Percentiles rank a stretch among this genome's conserved stretches.
Conservation (phyloP, 1,284 basidiomycete species). For the Microstroma glucosiphilum region DNA sequence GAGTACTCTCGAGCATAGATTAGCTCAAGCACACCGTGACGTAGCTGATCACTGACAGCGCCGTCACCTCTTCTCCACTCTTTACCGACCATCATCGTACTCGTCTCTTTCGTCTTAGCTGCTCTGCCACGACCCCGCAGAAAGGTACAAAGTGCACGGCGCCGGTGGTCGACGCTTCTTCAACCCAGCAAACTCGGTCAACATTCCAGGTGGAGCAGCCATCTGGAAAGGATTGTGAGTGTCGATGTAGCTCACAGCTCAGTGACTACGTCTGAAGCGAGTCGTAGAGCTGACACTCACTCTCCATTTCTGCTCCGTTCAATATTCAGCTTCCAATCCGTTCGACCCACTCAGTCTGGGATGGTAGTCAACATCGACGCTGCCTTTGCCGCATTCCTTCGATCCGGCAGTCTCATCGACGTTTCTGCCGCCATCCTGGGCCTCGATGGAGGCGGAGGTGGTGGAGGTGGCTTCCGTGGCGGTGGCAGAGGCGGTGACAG, state of each 20-base stretch:
- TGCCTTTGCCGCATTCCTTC: constrained; percentile 30
- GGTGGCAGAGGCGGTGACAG: constrained; percentile 24
- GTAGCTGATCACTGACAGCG: constrained; percentile 10
- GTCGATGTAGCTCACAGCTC: neutral
- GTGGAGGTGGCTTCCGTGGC: constrained; percentile 12
- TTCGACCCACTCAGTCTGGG: constrained; percentile 27
- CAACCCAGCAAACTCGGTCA: constrained; percentile 17
- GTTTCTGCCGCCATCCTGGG: constrained; percentile 25
- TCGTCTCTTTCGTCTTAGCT: no score
- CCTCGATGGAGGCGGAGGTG: constrained; percentile 20
- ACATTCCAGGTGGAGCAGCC: constrained; percentile 28
- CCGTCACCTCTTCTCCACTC: constrained; percentile 27
- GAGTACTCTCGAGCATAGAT: neutral
- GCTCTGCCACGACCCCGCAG: constrained; percentile 13
- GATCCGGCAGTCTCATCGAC: constrained; percentile 22
- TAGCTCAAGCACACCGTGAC: constrained; percentile 5
- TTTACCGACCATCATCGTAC: constrained; percentile 3
- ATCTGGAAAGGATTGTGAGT: constrained; percentile 25
- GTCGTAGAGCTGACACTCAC: neutral
- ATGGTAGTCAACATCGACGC: constrained; percentile 40
- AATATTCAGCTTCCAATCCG: constrained; percentile 25
- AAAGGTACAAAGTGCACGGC: constrained; percentile 12
- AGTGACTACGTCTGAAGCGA: neutral
- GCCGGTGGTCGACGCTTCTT: constrained; percentile 30
- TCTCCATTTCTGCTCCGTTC: neutral